phyloP scores from a whole-genome alignment of 352 stramenopile genomes.

The Globisporangium carolinianum region DNA sequence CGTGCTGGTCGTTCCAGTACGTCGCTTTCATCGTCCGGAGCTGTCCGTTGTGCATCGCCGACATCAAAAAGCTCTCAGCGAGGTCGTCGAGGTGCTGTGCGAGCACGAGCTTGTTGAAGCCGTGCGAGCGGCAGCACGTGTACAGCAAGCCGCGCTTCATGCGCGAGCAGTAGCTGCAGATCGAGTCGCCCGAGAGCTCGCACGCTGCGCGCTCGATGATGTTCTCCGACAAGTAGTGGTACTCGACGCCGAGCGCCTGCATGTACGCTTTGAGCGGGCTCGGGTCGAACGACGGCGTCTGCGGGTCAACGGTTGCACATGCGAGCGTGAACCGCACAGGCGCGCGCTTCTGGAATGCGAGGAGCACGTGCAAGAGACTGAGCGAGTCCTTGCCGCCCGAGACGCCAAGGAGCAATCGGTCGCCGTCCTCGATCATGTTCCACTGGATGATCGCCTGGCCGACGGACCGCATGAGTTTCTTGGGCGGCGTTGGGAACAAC shows the following conservation, averaged over 20 bases:
- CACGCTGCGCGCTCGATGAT: slow-evolving; percentile 87
- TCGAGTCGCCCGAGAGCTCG: slow-evolving; percentile 84
- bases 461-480: slow-evolving; percentile 70
- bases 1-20: slow-evolving; percentile 93
- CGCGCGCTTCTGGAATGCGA: slow-evolving; percentile 91
- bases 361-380: slow-evolving; percentile 92
- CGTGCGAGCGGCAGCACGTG: slow-evolving; percentile 88
- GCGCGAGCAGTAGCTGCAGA: slow-evolving; percentile 95
- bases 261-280: slow-evolving; percentile 96
- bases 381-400: slow-evolving; percentile 98
- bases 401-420: slow-evolving; percentile 92
- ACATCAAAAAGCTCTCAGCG: slow-evolving; percentile 98
- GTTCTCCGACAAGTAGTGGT: slow-evolving; percentile 93
- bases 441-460: slow-evolving; percentile 91
- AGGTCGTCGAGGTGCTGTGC: slow-evolving; percentile 98
- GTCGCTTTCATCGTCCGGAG: slow-evolving; percentile 98
- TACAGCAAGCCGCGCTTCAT: slow-evolving; percentile 99
- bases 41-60: slow-evolving; percentile 97
- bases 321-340: slow-evolving; percentile 94
- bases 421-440: slow-evolving; percentile 95
- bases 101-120: slow-evolving; percentile 92
- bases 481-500: slow-evolving; percentile 59
- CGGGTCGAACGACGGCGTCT: slow-evolving; percentile 96
- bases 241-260: slow-evolving; percentile 90
- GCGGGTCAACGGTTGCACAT: slow-evolving; percentile 94